Conservation (phyloP, 2,329 filamentous ascomycete species). For the Coniochaeta hoffmannii region DNA sequence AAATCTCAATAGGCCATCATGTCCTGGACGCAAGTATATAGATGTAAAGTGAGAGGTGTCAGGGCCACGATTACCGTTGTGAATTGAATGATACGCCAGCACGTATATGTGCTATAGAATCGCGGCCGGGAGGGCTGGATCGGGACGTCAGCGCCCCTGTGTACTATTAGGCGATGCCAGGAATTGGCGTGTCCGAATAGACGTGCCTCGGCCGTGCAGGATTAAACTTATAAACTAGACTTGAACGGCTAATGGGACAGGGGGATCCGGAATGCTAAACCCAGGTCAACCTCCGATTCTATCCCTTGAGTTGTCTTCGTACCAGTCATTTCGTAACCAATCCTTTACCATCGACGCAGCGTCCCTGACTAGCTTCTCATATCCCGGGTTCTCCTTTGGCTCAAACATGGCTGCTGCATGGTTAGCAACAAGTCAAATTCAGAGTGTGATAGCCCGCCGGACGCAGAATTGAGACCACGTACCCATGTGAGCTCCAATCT, state of each 20-base stretch:
- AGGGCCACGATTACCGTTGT: too few relatives aligned
- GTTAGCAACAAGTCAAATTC: constrained; percentile 6
- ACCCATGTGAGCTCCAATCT: constrained; percentile 73
- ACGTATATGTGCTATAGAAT: too few relatives aligned
- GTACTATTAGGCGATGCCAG: not conserved
- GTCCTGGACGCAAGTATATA: not conserved
- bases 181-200: not conserved
- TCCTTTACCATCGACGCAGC: constrained; percentile 57
- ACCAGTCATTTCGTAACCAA: constrained; percentile 63
- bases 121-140: too few relatives aligned
- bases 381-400: constrained; percentile 63
- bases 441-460: not conserved
- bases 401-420: constrained; percentile 59
- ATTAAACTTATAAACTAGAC: not conserved
- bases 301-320: constrained; percentile 43
- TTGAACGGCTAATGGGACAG: not conserved
- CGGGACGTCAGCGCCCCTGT: too few relatives aligned
- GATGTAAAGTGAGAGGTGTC: too few relatives aligned
- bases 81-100: too few relatives aligned
- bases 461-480: constrained; percentile 22
- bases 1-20: constrained; percentile 25
- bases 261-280: not conserved
- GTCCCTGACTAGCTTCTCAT: constrained; percentile 56
- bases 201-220: not conserved
- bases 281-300: constrained; percentile 6